A percentile compares a stretch with the other conserved stretches of the same genome.
phyloP scores from a whole-genome alignment of 2,329 filamentous ascomycete genomes.

The Penicillium sp. region DNA sequence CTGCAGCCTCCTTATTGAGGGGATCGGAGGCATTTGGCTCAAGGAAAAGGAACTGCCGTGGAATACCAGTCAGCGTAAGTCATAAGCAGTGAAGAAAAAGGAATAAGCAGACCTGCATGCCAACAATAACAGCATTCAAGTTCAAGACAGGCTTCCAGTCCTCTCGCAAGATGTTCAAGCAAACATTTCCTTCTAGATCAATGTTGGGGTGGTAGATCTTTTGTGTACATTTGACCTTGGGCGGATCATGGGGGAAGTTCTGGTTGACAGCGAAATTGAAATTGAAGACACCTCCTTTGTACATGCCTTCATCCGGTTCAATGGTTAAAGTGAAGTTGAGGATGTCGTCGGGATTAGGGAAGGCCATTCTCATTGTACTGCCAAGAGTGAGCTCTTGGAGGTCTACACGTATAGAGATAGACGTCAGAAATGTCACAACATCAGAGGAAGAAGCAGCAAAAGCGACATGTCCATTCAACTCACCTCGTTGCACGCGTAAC shows the following conservation, averaged over 20 bases:
- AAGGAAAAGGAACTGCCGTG: constrained; percentile 80
- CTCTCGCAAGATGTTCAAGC: constrained; percentile 92
- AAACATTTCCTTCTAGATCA: constrained; percentile 95
- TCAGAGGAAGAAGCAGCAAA: background rate
- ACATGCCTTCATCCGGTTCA: constrained; percentile 61
- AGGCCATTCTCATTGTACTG: constrained; percentile 55
- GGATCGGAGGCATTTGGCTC: constrained; percentile 96
- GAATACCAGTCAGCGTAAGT: background rate
- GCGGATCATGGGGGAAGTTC: constrained; percentile 94
- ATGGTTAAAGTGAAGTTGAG: constrained; percentile 52
- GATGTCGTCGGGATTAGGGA: constrained; percentile 56
- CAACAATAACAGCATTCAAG: constrained; percentile 92
- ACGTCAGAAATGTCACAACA: background rate
- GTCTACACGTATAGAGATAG: constrained; percentile 40
- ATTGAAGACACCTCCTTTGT: constrained; percentile 80
- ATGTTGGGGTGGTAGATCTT: constrained; percentile 99
- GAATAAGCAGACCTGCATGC: constrained; percentile 64
- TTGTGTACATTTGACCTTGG: constrained; percentile 93
- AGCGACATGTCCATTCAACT: constrained; percentile 14
- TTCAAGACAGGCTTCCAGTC: constrained; percentile 99
- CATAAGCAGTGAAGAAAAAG: background rate
- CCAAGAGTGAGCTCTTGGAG: constrained; percentile 51
- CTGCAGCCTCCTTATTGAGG: constrained; percentile 96
- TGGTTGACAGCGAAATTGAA: constrained; percentile 92
- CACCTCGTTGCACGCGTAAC: constrained; percentile 93